These are phyloP conservation scores for Colletotrichum sp. DNA, from an alignment of 2,329 filamentous ascomycete genomes.

Conservation along the genomic window DNA sequence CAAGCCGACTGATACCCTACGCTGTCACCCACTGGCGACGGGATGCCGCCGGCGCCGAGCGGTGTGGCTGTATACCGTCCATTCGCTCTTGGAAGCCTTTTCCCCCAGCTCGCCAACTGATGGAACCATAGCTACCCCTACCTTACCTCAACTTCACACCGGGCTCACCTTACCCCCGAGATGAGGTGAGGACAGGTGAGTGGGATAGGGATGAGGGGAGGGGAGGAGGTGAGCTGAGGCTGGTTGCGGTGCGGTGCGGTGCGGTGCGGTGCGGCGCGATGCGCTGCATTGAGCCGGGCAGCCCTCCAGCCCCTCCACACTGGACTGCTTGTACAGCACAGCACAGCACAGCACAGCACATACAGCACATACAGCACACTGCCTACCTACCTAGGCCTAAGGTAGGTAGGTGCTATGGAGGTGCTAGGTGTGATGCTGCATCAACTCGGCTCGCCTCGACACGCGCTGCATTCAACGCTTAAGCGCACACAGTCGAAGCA, in stretches of 20 bases:
- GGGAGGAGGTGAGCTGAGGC: background rate
- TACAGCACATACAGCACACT: no score
- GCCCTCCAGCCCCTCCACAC: background rate
- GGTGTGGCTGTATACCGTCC: background rate
- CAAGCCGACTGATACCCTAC: conserved; percentile 8
- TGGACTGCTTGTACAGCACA: background rate
- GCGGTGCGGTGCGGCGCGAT: background rate
- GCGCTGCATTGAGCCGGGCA: background rate
- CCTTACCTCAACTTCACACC: background rate
- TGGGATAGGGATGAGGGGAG: background rate
- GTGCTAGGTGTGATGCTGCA: background rate
- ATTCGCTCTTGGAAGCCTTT: background rate
- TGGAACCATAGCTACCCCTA: background rate
- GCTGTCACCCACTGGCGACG: background rate
- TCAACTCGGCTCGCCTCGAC: background rate
- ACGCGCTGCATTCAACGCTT: background rate
- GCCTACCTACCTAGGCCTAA: no score
- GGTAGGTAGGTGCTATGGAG: no score
- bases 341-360: background rate
- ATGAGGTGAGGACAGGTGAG: background rate
- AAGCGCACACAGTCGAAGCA: conserved; percentile 1
- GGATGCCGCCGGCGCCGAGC: background rate
- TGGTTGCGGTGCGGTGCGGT: background rate
- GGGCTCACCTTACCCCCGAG: background rate
- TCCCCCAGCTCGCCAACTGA: background rate